Evolutionary conservation across 176 grass and related monocot species (phyloP).

Genomic region (Leersia perrieri): DNA sequence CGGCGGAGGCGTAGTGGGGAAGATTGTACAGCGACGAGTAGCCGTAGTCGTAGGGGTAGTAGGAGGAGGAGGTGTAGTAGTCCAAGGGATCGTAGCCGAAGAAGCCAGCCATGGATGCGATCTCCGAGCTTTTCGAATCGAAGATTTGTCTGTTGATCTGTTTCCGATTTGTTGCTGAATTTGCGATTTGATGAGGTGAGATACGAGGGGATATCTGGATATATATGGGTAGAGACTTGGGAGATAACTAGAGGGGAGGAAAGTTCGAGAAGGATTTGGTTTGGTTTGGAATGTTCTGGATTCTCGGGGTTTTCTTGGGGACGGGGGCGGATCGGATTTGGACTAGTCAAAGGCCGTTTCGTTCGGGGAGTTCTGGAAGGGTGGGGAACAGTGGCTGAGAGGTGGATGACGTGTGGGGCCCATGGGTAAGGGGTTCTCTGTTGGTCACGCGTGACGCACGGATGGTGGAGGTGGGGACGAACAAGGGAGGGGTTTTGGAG

Average conservation of each 20-base stretch:
- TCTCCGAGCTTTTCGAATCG: background rate
- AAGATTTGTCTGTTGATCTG: background rate
- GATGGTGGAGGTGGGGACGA: background rate
- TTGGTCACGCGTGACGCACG: background rate
- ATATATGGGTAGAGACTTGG: background rate
- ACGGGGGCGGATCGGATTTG: background rate
- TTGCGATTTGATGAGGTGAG: too few relatives aligned
- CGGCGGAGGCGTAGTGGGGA: background rate
- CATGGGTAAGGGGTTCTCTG: too few relatives aligned
- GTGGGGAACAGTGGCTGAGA: background rate
- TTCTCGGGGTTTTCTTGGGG: background rate
- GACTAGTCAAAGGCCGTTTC: background rate
- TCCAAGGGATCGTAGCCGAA: conserved; percentile 33
- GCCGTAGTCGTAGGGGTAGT: background rate
- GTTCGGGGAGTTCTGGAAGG: background rate
- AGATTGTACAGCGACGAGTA: background rate
- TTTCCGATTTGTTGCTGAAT: background rate
- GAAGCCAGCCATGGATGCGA: conserved; percentile 27
- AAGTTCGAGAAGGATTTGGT: background rate
- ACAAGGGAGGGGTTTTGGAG: background rate
- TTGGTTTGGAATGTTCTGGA: conserved; percentile 4
- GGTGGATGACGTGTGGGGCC: background rate
- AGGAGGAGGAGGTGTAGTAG: conserved; percentile 16
- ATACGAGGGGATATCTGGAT: background rate
- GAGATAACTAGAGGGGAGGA: too few relatives aligned